Percentiles rank a stretch among this genome's conserved stretches.
Conservation (phyloP, 371 early-diverging fungal species). For the Mortierella sp. region DNA sequence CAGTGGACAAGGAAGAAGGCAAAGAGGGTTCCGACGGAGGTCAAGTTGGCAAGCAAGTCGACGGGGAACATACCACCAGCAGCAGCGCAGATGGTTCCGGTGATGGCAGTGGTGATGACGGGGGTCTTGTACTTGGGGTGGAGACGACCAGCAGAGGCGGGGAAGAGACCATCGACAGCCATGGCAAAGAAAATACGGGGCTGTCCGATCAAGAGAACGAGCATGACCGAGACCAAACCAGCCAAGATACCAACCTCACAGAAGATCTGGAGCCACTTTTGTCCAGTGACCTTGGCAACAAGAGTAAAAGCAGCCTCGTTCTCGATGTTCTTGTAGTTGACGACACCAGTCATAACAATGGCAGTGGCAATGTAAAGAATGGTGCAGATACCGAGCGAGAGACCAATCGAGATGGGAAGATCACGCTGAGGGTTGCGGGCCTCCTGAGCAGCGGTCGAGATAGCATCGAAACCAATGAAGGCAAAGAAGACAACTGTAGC, state of each 20-base stretch:
- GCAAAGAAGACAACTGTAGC: constrained; percentile 88
- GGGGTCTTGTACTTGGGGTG: constrained; percentile 74
- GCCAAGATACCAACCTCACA: constrained; percentile 80
- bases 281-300: constrained; percentile 64
- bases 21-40: constrained; percentile 87
- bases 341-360: constrained; percentile 81
- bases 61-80: constrained; percentile 83
- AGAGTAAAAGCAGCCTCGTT: constrained; percentile 69
- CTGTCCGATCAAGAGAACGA: constrained; percentile 81
- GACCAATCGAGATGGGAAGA: constrained; percentile 88
- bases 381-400: constrained; percentile 81
- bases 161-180: constrained; percentile 88
- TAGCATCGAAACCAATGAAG: constrained; percentile 92
- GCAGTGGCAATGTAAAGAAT: constrained; percentile 74
- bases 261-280: constrained; percentile 75
- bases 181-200: constrained; percentile 90
- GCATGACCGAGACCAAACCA: constrained; percentile 83
- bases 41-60: constrained; percentile 85
- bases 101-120: constrained; percentile 72
- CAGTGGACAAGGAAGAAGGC: constrained; percentile 87
- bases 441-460: constrained; percentile 90
- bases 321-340: constrained; percentile 65
- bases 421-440: constrained; percentile 82
- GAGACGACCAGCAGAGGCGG: constrained; percentile 71
- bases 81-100: constrained; percentile 77